These are phyloP conservation scores for Chloroidium sp. DNA, from an alignment of 163 green algal species.

Conservation along the genomic window DNA sequence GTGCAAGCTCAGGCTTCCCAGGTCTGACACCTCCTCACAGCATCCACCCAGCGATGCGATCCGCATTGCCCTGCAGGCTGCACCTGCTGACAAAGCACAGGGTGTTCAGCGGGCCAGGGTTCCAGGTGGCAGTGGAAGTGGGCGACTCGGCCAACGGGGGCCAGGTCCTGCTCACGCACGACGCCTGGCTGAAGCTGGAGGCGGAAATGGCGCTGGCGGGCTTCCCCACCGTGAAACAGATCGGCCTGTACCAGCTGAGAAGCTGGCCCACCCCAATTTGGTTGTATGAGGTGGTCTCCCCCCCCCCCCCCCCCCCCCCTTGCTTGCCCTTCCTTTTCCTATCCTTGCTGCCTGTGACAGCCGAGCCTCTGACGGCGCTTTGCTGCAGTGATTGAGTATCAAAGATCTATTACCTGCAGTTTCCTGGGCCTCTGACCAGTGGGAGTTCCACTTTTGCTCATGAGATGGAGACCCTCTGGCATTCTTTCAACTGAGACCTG, in stretches of 20 bases:
- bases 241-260: conserved; percentile 55
- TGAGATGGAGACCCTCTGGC: too few relatives aligned
- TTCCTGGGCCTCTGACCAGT: too few relatives aligned
- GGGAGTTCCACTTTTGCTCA: too few relatives aligned
- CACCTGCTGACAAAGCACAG: conserved; percentile 63
- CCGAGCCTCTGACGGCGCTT: too few relatives aligned
- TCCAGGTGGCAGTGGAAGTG: conserved; percentile 53
- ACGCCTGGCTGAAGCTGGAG: conserved; percentile 46
- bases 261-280: conserved; percentile 29
- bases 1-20: too few relatives aligned
- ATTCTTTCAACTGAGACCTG: too few relatives aligned
- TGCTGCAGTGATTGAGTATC: too few relatives aligned
- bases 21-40: too few relatives aligned
- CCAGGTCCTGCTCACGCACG: conserved; percentile 70
- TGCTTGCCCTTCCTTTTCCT: neutral
- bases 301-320: neutral
- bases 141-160: conserved; percentile 53
- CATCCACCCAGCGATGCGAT: too few relatives aligned
- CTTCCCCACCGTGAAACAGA: conserved; percentile 64
- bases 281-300: conserved; percentile 39
- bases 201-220: conserved; percentile 45
- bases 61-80: conserved; percentile 19
- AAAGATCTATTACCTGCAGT: too few relatives aligned
- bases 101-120: conserved; percentile 62
- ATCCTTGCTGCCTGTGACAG: too few relatives aligned